Evolutionary conservation across 1,139 yeast genomes (phyloP), one percentile per base, ranked within the genome.

Genomic region (Saccharomyces hybrid): DNA sequence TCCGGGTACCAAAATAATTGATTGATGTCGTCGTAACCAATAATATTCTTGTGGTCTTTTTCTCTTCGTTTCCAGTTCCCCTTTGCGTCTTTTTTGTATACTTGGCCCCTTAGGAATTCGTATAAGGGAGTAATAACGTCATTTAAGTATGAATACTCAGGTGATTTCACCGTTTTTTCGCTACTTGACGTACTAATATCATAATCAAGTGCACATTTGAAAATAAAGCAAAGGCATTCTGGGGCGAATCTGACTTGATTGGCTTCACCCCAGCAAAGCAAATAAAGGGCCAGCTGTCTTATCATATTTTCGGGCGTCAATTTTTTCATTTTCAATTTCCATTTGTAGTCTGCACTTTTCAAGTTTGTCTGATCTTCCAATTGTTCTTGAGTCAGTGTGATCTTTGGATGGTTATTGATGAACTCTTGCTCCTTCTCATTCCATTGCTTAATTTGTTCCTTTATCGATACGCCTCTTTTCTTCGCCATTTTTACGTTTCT

Each of bases 261-360:
- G 0, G 96, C 90, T 67, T 89, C 96, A 0, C 96, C 95, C 96
- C 96, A 89, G 61, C 88, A 81, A 56, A 88, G 71, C 23, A 89
- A 73, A 61, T 84, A 89, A 9, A 89, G 68, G 0, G 86, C 84
- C 11, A 88, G 64, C 61, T 89, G 96, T 46, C 82, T 76, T 0
- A 82, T 76, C 67, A 83, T 77, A 56, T 85, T 84, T 5, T 72
- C 64, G 1, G 75, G 75, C 0, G 81, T 64, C 53, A 83, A 68
- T 5, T 70, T 68, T 76, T 76, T 76, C 90, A 88, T 84, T 59
- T 76, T 80, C 8, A 71, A 64, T 52, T 76, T 77, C 93, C 95
- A 88, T 67, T 80, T 76, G 58, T 75, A 77, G 64, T 82, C 81
- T 5, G 84, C 79, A 49, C 80, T 77, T 51, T 76, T 76, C 52